Evolutionary conservation across 1,139 yeast species (phyloP).

Genomic region (Candida sojae): DNA sequence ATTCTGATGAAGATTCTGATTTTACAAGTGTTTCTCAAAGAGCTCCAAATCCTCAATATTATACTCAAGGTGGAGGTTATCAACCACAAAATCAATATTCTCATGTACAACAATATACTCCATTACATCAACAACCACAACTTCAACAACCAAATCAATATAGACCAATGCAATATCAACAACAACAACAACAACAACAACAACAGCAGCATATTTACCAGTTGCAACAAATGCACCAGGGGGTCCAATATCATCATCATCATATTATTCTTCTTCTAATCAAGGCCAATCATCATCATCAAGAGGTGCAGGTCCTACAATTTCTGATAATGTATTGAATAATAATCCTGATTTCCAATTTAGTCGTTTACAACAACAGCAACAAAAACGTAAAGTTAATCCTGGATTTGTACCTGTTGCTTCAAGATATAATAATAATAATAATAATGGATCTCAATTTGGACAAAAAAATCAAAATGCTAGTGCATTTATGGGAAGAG

Average conservation of each 20-base stretch:
- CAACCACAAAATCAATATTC: conserved; percentile 16
- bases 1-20: conserved; percentile 54
- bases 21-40: conserved; percentile 82
- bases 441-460: conserved; percentile 7
- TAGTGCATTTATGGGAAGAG: conserved; percentile 15
- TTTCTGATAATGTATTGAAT: conserved; percentile 50
- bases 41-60: conserved; percentile 66
- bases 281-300: conserved; percentile 12
- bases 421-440: conserved; percentile 12
- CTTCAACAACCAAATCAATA: conserved; percentile 16
- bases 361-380: conserved; percentile 25
- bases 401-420: conserved; percentile 21
- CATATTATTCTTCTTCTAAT: conserved; percentile 2
- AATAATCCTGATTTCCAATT: conserved; percentile 63
- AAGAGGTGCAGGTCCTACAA: conserved; percentile 25
- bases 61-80: conserved; percentile 7
- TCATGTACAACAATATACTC: conserved; percentile 11
- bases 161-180: conserved; percentile 11
- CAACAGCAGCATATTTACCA: too few relatives aligned
- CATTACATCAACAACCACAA: conserved; percentile 10
- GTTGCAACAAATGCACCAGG: neutral
- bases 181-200: conserved; percentile 13
- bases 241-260: neutral
- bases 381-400: conserved; percentile 22
- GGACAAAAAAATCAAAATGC: conserved; percentile 14